These are phyloP conservation scores for Nakaseomyces delphensis DNA, from an alignment of 1,139 yeast species.

Conservation along the genomic window DNA sequence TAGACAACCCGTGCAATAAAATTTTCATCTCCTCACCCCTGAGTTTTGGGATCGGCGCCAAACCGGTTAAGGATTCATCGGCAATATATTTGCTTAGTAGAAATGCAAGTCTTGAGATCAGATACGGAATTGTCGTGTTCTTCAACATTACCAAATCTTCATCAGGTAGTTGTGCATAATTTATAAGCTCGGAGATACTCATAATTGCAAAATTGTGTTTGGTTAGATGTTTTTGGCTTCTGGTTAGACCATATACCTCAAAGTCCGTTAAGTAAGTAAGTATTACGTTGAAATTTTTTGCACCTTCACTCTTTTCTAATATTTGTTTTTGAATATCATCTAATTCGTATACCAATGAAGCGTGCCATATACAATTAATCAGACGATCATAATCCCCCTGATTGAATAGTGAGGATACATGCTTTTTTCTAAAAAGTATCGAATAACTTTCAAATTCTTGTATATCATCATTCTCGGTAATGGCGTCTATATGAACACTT, in stretches of 20 bases:
- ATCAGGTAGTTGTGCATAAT: conserved; percentile 20
- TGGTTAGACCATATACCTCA: conserved; percentile 43
- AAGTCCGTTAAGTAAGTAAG: conserved; percentile 33
- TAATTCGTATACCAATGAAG: conserved; percentile 45
- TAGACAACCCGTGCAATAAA: conserved; percentile 32
- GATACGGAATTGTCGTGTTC: conserved; percentile 32
- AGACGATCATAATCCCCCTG: conserved; percentile 36
- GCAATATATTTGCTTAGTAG: conserved; percentile 45
- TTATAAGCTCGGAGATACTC: conserved; percentile 43
- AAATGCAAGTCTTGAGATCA: conserved; percentile 43
- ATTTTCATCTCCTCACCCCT: conserved; percentile 42
- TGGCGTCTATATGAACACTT: conserved; percentile 24
- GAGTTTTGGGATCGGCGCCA: conserved; percentile 45
- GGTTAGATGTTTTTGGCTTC: conserved; percentile 32
- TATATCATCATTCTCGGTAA: conserved; percentile 43
- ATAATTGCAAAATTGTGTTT: conserved; percentile 38
- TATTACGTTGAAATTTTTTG: conserved; percentile 27
- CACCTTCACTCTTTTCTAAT: conserved; percentile 26
- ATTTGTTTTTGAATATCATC: conserved; percentile 39
- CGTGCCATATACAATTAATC: conserved; percentile 38
- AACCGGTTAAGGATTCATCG: conserved; percentile 43
- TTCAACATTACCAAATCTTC: conserved; percentile 15
- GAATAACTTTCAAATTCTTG: conserved; percentile 40
- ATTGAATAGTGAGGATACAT: conserved; percentile 25
- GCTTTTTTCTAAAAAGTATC: conserved; percentile 36